A percentile compares a stretch with the other conserved stretches of the same genome.
phyloP scores from a whole-genome alignment of 2,329 filamentous ascomycete genomes.

The Penicillium sp. region DNA sequence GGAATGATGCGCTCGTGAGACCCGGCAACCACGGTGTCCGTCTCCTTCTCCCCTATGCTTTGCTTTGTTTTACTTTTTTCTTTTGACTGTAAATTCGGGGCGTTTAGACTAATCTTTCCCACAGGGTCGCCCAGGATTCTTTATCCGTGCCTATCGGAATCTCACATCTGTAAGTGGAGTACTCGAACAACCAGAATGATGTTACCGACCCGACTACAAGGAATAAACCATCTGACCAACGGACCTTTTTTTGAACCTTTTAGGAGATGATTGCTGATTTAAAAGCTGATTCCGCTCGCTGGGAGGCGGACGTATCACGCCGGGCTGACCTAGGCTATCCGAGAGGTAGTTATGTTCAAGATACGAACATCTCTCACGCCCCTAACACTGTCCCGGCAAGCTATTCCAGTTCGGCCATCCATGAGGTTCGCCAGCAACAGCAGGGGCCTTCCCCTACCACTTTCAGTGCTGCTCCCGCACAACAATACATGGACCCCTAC shows the following conservation, averaged over 20 bases:
- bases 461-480: conserved; percentile 39
- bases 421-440: conserved; percentile 44
- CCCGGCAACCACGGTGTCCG: conserved; percentile 75
- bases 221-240: conserved; percentile 28
- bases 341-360: conserved; percentile 48
- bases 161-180: conserved; percentile 69
- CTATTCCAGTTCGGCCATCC: conserved; percentile 42
- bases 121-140: conserved; percentile 72
- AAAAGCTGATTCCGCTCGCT: conserved; percentile 57
- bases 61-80: too few species aligned
- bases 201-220: conserved; percentile 12
- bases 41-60: conserved; percentile 23
- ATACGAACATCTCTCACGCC: conserved; percentile 39
- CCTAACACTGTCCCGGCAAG: conserved; percentile 44
- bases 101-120: conserved; percentile 40
- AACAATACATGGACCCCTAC: conserved; percentile 42
- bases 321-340: conserved; percentile 47
- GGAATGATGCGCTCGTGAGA: conserved; percentile 79
- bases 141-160: conserved; percentile 78
- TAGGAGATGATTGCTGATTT: conserved; percentile 62
- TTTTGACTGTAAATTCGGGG: too few species aligned
- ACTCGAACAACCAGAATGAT: neutral
- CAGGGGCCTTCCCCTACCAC: conserved; percentile 42
- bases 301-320: conserved; percentile 50
- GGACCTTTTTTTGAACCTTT: conserved; percentile 13